A percentile compares a stretch with the other conserved stretches of the same genome.
Conservation (phyloP, 345 rosid genomes). For the Laguncularia racemosa region DNA sequence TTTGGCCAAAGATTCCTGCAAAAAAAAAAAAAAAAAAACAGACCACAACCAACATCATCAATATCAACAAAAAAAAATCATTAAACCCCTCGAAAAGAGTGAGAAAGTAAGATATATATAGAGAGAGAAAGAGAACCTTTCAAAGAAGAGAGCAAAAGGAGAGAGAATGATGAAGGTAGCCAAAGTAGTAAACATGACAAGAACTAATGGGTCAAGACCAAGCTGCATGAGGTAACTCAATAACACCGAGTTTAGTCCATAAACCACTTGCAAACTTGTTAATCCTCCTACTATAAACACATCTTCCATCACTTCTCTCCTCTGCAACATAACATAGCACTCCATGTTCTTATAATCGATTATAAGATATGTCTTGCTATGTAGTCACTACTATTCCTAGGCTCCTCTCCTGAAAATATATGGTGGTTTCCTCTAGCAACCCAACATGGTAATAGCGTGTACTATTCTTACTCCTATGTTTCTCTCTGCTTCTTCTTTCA, state of each 20-base stretch:
- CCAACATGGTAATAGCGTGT: too few relatives aligned
- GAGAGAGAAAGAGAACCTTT: slow-evolving; percentile 34
- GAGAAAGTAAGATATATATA: not conserved
- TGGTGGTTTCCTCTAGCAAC: too few relatives aligned
- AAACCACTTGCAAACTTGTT: slow-evolving; percentile 53
- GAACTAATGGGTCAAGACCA: slow-evolving; percentile 56
- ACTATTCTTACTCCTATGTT: too few relatives aligned
- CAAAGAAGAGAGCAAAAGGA: slow-evolving; percentile 64
- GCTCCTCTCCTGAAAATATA: too few relatives aligned
- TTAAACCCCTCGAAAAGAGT: too few relatives aligned
- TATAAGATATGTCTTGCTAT: too few relatives aligned
- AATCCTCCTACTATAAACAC: slow-evolving; percentile 51
- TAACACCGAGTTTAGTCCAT: slow-evolving; percentile 52
- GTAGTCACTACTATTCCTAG: too few relatives aligned
- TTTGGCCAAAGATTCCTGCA: slow-evolving; percentile 79
- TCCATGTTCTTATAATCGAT: too few relatives aligned
- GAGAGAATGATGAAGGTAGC: slow-evolving; percentile 69
- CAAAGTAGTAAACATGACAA: slow-evolving; percentile 55
- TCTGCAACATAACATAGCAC: slow-evolving; percentile 8
- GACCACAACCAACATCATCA: not conserved
- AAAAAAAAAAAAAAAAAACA: not conserved
- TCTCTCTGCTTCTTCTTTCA: too few relatives aligned
- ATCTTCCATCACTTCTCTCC: slow-evolving; percentile 45
- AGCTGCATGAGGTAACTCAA: slow-evolving; percentile 75
- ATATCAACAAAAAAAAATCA: not conserved